Evolutionary conservation across 75 land plant species (phyloP), one percentile per base, ranked within the genome.

Genomic region (Pseudotsuga menziesii): DNA sequence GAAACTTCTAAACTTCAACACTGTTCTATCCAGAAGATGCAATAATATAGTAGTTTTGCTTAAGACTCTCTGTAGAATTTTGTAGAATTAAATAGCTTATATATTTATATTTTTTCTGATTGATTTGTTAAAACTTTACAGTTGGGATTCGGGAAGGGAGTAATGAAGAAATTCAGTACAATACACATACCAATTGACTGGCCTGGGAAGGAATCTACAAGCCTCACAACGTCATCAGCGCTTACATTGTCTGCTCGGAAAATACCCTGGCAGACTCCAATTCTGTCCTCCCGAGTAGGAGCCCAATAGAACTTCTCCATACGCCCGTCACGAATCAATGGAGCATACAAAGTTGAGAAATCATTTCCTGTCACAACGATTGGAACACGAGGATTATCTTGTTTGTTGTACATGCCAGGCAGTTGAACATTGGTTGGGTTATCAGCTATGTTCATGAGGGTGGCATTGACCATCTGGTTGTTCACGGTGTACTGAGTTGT

Each of bases 281-380:
- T 79, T 29, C 81, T 61, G 58, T 85, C 87, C 2, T 85, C 86
- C 8, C 87, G 58, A 13, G 87, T 83, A 14, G 87, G 87, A 7
- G 86, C 86, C 86, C 87, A 85, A 82, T 85, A 86, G 75, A 83
- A 85, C 81, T 85, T 85, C 86, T 85, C 87, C 87, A 85, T 85
- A 58, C 87, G 77, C 25, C 87, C 87, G 72, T 85, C 87, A 57
- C 87, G 80, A 54, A 85, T 85, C 35, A 85, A 77, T n/a, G 87
- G 87, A 17, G 87, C 87, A 67, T 85, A 85, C 62, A 85, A 77
- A 57, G 87, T 85, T 36, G 87, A 85, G 77, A 85, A 85, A 60
- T 85, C 87, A 61, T 85, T 84, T 69, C 87, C 87, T 13, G 87
- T 85, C 23, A 85, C 87, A 66, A 85, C 72, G 52, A 85, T 79